A percentile compares a stretch with the other conserved stretches of the same genome.
These are phyloP conservation scores for Serendipita sp. DNA, from an alignment of 768 basidiomycete genomes.

Conservation along the genomic window DNA sequence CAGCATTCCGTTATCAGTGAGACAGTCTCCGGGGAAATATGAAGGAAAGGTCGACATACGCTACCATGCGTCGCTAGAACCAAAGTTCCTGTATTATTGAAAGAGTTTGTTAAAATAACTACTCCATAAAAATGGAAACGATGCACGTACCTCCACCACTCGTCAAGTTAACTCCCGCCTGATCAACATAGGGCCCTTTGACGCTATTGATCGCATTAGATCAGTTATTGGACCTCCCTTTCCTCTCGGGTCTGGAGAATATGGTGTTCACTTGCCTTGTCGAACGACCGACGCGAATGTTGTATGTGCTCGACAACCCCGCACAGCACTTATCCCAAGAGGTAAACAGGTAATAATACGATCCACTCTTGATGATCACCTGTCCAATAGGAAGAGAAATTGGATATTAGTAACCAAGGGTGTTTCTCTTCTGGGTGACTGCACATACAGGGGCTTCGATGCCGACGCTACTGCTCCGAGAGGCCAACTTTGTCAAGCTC, in stretches of 20 bases:
- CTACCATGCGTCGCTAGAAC: slow-evolving; percentile 31
- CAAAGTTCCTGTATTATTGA: slow-evolving; percentile 13
- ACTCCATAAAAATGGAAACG: neutral
- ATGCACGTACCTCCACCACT: slow-evolving; percentile 33
- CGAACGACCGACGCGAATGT: slow-evolving; percentile 41
- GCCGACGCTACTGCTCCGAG: slow-evolving; percentile 23
- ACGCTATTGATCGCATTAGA: slow-evolving; percentile 17
- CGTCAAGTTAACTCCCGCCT: slow-evolving; percentile 28
- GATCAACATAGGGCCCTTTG: slow-evolving; percentile 32
- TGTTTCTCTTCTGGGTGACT: neutral
- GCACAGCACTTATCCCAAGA: slow-evolving; percentile 39
- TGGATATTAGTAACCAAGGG: neutral
- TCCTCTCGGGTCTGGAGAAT: neutral
- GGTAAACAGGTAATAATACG: slow-evolving; percentile 39
- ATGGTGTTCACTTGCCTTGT: slow-evolving; percentile 20
- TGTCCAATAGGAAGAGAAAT: neutral
- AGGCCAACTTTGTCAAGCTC: neutral
- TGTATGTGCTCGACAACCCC: slow-evolving; percentile 39
- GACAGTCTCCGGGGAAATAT: neutral
- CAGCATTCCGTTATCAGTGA: slow-evolving; percentile 12
- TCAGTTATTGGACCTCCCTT: neutral
- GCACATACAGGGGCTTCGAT: slow-evolving; percentile 29
- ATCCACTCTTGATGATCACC: slow-evolving; percentile 28
- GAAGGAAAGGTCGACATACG: slow-evolving; percentile 18
- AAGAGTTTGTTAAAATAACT: neutral